Percentiles rank a stretch among this genome's conserved stretches.
phyloP scores from a whole-genome alignment of 208 protist genomes.

The Leishmania major region DNA sequence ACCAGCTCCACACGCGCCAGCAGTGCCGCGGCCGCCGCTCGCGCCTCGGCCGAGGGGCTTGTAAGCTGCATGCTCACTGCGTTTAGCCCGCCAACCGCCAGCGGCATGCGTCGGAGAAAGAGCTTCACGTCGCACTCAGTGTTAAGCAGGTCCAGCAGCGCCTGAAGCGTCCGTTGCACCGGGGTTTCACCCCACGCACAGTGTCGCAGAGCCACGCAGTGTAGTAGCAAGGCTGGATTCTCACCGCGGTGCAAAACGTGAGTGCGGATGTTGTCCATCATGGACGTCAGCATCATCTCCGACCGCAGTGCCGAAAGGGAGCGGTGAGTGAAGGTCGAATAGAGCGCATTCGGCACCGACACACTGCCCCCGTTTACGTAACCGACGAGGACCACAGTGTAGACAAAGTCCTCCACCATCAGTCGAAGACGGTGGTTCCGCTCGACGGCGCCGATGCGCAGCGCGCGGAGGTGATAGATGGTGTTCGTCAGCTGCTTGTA shows the following conservation, averaged over 20 bases:
- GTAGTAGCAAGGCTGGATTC: conserved; percentile 41
- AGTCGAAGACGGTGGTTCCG: conserved; percentile 49
- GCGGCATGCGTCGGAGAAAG: conserved; percentile 73
- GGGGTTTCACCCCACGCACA: conserved; percentile 35
- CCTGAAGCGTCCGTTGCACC: conserved; percentile 45
- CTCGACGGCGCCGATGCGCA: conserved; percentile 46
- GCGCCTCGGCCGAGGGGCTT: conserved; percentile 41
- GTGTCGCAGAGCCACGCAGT: conserved; percentile 55
- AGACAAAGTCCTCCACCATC: conserved; percentile 63
- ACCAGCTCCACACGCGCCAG: conserved; percentile 52
- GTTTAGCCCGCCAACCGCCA: conserved; percentile 62
- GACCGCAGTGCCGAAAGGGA: conserved; percentile 26
- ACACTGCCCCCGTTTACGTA: conserved; percentile 22
- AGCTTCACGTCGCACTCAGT: conserved; percentile 43
- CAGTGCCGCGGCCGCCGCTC: conserved; percentile 41
- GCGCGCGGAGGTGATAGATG: conserved; percentile 48
- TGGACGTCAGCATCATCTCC: conserved; percentile 43
- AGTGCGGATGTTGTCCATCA: conserved; percentile 37
- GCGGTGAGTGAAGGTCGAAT: conserved; percentile 39
- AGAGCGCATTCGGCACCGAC: conserved; percentile 32
- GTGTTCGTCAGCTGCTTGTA: conserved; percentile 40
- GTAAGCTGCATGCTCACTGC: conserved; percentile 70
- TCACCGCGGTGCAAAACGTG: conserved; percentile 48
- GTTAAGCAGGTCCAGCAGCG: conserved; percentile 42
- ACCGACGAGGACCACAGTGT: conserved; percentile 38